These are phyloP conservation scores for Penicillium verhagenii DNA, from an alignment of 495 filamentous ascomycete genomes.

Conservation along the genomic window DNA sequence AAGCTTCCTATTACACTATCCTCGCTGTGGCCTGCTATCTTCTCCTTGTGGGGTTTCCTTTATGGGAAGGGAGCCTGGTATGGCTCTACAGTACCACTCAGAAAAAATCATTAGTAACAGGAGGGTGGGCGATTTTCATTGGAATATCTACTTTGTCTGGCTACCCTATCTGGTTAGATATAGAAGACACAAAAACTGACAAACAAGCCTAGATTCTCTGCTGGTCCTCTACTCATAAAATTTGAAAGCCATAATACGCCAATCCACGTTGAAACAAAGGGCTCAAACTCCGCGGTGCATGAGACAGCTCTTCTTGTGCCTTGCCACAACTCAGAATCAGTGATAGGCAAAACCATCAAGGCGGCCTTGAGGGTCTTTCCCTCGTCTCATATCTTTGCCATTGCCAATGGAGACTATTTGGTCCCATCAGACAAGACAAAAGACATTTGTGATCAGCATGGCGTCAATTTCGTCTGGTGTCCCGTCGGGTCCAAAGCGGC, in stretches of 20 bases:
- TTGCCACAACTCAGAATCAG: not conserved
- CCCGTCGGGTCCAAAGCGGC: not conserved
- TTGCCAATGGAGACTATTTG: not conserved
- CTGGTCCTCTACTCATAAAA: not conserved
- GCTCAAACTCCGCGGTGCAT: not conserved
- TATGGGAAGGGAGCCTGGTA: not conserved
- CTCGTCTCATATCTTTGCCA: not conserved
- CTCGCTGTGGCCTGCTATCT: not conserved
- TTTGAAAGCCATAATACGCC: not conserved
- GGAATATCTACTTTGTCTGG: not conserved
- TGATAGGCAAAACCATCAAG: not conserved
- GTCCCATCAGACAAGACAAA: not conserved
- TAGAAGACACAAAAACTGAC: not conserved
- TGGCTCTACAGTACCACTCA: not conserved
- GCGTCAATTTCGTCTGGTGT: not conserved
- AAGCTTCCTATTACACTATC: not conserved
- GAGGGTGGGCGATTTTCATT: not conserved
- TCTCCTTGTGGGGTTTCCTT: not conserved
- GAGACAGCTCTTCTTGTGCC: not conserved
- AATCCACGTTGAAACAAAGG: not conserved
- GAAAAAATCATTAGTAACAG: not conserved
- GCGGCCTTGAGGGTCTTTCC: not conserved
- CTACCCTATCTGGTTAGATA: not conserved
- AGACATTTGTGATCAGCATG: not conserved
- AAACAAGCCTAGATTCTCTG: not conserved